phyloP scores from a whole-genome alignment of 768 basidiomycete species.

The Boletus pseudo-olivaceus region DNA sequence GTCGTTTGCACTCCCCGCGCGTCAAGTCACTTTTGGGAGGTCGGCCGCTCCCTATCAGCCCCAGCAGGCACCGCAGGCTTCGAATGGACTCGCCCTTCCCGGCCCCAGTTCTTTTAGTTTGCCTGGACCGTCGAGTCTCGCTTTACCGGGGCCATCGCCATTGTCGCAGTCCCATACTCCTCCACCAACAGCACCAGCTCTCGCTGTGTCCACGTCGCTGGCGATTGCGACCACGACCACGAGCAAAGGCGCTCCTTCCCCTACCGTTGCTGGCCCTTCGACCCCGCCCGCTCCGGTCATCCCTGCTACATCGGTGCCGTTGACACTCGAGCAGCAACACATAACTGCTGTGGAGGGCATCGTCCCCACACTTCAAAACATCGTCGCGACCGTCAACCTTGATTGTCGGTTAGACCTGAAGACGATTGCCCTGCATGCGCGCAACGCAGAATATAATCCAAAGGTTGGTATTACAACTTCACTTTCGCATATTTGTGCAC shows the following conservation, averaged over 20 bases:
- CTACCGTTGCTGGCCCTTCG: constrained; percentile 56
- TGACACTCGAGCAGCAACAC: constrained; percentile 88
- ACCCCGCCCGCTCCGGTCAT: constrained; percentile 49
- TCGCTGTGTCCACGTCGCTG: constrained; percentile 13
- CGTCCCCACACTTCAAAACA: constrained; percentile 99
- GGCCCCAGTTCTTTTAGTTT: constrained; percentile 44
- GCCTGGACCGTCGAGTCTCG: constrained; percentile 40
- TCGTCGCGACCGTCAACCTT: constrained; percentile 97
- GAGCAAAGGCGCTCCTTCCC: constrained; percentile 32
- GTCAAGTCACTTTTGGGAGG: constrained; percentile 75
- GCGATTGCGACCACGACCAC: constrained; percentile 31
- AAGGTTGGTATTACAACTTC: constrained; percentile 76
- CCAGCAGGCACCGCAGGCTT: constrained; percentile 38
- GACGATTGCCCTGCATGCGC: constrained; percentile 95
- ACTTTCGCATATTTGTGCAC: constrained; percentile 39
- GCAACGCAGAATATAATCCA: constrained; percentile 99
- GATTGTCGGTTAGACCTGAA: constrained; percentile 96
- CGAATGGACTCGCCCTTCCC: constrained; percentile 58
- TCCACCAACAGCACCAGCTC: constrained; percentile 21
- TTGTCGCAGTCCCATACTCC: constrained; percentile 42
- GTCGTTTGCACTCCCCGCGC: constrained; percentile 71
- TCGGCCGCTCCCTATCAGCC: constrained; percentile 46
- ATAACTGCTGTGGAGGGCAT: constrained; percentile 97
- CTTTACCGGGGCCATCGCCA: constrained; percentile 56
- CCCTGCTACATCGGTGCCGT: constrained; percentile 65